Evolutionary conservation across 1,284 basidiomycete species (phyloP).

Genomic region (Trametes pubescens): DNA sequence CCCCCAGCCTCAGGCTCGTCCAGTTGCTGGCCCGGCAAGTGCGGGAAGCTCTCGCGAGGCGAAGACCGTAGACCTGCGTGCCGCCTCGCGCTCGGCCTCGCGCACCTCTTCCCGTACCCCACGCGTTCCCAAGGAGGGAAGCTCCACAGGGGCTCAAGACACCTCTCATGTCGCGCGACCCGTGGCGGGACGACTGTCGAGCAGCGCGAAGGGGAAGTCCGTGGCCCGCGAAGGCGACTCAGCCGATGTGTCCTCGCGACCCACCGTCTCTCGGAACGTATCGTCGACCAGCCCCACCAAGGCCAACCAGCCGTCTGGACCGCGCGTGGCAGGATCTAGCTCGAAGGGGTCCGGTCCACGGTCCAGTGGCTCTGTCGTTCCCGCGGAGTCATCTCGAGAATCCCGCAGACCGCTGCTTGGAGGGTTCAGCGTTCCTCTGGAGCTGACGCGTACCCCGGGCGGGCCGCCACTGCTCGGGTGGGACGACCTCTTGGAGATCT

Average conservation of each 20-base stretch:
- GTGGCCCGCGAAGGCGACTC: slow-evolving; percentile 2
- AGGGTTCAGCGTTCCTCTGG: slow-evolving; percentile 19
- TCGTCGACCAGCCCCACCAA: background rate
- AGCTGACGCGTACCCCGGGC: slow-evolving; percentile 19
- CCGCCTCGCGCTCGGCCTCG: slow-evolving; percentile 21
- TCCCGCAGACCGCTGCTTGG: background rate
- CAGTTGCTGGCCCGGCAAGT: background rate
- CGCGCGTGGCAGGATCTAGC: background rate
- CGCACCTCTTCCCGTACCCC: slow-evolving; percentile 20
- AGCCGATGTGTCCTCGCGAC: background rate
- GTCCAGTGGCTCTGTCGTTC: background rate
- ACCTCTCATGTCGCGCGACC: background rate
- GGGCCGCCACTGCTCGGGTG: slow-evolving; percentile 35
- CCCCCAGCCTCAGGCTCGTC: background rate
- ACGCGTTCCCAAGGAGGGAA: background rate
- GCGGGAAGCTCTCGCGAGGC: slow-evolving; percentile 8
- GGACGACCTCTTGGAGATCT: slow-evolving; percentile 26
- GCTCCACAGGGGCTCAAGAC: background rate
- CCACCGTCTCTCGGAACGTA: background rate
- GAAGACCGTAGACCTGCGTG: slow-evolving; percentile 23
- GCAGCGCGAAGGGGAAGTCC: slow-evolving; percentile 17
- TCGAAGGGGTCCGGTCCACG: no score
- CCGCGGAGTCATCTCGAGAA: background rate
- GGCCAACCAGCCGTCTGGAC: background rate
- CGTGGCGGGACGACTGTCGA: background rate